Conservation (phyloP, 1,139 yeast genomes). For the Magnusiomyces tetraspermus region DNA sequence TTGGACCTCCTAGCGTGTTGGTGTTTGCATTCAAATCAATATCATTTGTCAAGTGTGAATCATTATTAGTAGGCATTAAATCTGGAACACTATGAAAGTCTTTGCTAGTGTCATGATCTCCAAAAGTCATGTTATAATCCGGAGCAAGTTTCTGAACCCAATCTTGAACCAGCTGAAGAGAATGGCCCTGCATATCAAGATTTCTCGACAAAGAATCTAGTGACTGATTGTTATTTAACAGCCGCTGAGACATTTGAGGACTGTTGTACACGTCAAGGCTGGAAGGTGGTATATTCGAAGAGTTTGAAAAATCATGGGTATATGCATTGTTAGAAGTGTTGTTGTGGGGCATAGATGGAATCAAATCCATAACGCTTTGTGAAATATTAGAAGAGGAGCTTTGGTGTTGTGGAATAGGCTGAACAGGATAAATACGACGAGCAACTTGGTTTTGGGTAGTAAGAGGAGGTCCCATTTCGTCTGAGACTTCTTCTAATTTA, state of each 20-base stretch:
- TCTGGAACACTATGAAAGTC: neutral
- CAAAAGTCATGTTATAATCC: conserved; percentile 8
- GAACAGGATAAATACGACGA: conserved; percentile 5
- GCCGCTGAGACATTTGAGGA: conserved; percentile 24
- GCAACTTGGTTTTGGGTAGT: neutral
- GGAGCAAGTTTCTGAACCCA: conserved; percentile 27
- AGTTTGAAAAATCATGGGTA: conserved; percentile 5
- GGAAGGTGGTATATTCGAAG: neutral
- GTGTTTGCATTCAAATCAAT: neutral
- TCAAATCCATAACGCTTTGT: neutral
- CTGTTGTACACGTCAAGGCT: neutral
- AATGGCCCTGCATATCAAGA: conserved; percentile 26
- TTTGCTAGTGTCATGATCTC: neutral
- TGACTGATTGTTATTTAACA: conserved; percentile 17
- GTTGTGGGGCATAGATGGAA: neutral
- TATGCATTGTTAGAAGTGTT: conserved; percentile 10
- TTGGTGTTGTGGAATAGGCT: conserved; percentile 5
- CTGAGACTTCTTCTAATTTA: neutral
- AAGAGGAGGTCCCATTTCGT: neutral
- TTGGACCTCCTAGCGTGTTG: neutral
- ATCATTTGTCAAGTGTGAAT: neutral
- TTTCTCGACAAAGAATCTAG: conserved; percentile 11
- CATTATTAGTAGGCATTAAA: neutral
- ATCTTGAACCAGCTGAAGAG: conserved; percentile 31
- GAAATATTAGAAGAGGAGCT: conserved; percentile 8